Evolutionary conservation across 352 stramenopile genomes (phyloP).

Genomic region (Hyaloperonospora arabidopsidis): DNA sequence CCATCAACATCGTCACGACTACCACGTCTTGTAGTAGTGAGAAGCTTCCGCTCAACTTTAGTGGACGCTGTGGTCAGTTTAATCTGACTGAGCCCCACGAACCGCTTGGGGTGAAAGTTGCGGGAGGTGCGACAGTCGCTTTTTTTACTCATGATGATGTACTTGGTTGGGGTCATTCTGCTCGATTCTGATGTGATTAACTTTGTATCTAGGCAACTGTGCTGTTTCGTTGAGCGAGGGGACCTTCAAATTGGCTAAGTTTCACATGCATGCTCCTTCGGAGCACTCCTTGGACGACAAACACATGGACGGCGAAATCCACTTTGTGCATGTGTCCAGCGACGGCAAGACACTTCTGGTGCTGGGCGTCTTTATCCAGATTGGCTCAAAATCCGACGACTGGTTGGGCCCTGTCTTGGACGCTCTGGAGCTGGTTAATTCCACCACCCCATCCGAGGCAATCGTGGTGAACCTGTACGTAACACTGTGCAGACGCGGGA

Average conservation of each 20-base stretch:
- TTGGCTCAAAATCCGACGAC: no score
- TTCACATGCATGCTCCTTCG: slow-evolving; percentile 48
- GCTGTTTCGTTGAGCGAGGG: slow-evolving; percentile 4
- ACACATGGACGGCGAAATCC: slow-evolving; percentile 39
- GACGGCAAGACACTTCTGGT: slow-evolving; percentile 23
- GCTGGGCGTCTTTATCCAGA: no score
- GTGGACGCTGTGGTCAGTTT: slow-evolving; percentile 24
- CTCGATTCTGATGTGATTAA: slow-evolving; percentile 5
- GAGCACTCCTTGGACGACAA: slow-evolving; percentile 54
- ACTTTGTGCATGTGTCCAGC: slow-evolving; percentile 48
- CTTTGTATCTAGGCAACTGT: slow-evolving; percentile 15
- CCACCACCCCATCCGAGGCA: no score
- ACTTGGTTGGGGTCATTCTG: background rate
- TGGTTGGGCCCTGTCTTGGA: no score
- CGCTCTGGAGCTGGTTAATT: no score
- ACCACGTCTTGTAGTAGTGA: slow-evolving; percentile 7
- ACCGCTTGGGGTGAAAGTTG: slow-evolving; percentile 21
- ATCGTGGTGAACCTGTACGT: no score
- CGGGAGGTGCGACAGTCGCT: slow-evolving; percentile 14
- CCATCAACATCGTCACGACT: slow-evolving; percentile 32
- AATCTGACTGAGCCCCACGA: slow-evolving; percentile 30
- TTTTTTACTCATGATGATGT: background rate
- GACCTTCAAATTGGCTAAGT: slow-evolving; percentile 25
- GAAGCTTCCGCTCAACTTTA: slow-evolving; percentile 24
- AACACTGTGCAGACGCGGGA: no score